phyloP scores from a whole-genome alignment of 257 asterid species.

The Capsicum chinense region DNA sequence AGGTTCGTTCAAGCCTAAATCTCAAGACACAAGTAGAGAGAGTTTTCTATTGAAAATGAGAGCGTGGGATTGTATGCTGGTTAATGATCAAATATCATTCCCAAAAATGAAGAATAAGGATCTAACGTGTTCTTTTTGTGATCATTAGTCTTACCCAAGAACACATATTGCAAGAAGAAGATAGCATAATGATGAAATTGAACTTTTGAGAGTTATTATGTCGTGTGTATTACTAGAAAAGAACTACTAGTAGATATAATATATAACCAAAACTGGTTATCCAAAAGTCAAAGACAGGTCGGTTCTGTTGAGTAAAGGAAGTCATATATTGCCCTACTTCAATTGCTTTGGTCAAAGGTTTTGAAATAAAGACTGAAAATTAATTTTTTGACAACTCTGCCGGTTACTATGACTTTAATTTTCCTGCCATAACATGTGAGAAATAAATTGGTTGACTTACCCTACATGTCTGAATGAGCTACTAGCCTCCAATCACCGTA shows the following conservation, averaged over 20 bases:
- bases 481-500: not conserved
- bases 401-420: slow-evolving; percentile 20
- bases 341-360: slow-evolving; percentile 34
- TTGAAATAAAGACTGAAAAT: slow-evolving; percentile 10
- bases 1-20: not conserved
- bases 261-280: not conserved
- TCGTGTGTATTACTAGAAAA: too few species aligned
- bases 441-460: not conserved
- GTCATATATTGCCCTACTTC: not conserved
- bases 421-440: not conserved
- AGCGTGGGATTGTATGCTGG: not conserved
- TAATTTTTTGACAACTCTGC: slow-evolving; percentile 13
- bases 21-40: not conserved
- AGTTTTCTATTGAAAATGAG: too few species aligned
- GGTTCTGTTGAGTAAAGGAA: slow-evolving; percentile 15
- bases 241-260: too few species aligned
- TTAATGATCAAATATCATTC: not conserved
- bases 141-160: not conserved
- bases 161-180: too few species aligned
- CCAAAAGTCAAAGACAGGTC: slow-evolving; percentile 29
- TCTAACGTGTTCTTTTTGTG: not conserved
- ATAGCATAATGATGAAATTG: too few species aligned
- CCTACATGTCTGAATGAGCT: not conserved
- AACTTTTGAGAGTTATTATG: too few species aligned
- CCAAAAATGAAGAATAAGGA: not conserved